Evolutionary conservation across 768 basidiomycete genomes (phyloP).

Genomic region (Mycena vulgaris): DNA sequence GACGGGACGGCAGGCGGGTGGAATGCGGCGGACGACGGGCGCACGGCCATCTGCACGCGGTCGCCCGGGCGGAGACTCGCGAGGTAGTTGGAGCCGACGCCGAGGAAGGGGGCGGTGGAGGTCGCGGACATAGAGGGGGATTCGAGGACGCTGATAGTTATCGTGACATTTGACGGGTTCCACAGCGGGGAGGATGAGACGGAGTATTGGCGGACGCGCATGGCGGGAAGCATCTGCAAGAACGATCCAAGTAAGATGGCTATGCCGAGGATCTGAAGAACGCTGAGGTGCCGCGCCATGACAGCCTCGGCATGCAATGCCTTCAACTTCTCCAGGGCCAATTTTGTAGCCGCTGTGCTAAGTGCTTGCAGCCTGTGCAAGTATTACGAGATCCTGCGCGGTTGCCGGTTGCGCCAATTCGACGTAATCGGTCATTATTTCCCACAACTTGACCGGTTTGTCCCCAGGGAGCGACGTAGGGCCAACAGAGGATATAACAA

Average conservation of each 20-base stretch:
- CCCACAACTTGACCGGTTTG: conserved; percentile 52
- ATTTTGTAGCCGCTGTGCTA: not conserved
- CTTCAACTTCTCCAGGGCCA: not conserved
- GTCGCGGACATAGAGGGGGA: conserved; percentile 52
- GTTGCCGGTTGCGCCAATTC: conserved; percentile 63
- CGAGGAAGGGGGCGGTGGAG: conserved; percentile 52
- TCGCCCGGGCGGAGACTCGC: conserved; percentile 56
- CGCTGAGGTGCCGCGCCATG: conserved; percentile 53
- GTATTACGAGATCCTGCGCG: conserved; percentile 27
- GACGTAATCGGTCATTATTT: conserved; percentile 59
- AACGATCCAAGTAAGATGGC: conserved; percentile 53
- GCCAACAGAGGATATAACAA: conserved; percentile 43
- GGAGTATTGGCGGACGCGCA: conserved; percentile 66
- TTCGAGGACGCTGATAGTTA: conserved; percentile 61
- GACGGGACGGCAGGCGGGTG: conserved; percentile 56
- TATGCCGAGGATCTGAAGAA: conserved; percentile 59
- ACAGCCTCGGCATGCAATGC: conserved; percentile 43
- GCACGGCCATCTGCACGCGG: conserved; percentile 59
- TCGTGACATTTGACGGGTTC: conserved; percentile 56
- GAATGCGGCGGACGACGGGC: conserved; percentile 57
- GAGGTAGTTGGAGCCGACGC: conserved; percentile 63
- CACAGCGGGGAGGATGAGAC: conserved; percentile 65
- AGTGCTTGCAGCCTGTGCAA: conserved; percentile 31
- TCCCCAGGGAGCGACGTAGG: conserved; percentile 58
- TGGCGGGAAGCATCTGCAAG: conserved; percentile 60